Percentiles rank a stretch among this genome's conserved stretches.
Evolutionary conservation across 2,329 filamentous ascomycete genomes (phyloP).

Genomic region (Colletotrichum graminicola): DNA sequence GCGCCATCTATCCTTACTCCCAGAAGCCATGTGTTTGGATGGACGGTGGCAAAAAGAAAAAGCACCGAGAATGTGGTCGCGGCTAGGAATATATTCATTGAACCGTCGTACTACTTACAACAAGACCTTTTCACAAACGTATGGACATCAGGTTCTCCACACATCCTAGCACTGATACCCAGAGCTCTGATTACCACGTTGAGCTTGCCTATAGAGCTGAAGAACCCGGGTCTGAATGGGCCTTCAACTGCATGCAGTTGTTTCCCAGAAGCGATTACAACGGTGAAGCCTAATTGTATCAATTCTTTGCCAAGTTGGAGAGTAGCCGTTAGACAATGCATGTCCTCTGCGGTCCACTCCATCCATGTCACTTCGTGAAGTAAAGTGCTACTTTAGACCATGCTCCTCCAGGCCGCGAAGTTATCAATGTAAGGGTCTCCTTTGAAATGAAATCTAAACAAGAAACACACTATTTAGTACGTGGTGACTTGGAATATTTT

Average conservation of each 20-base stretch:
- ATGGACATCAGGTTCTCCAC: conserved; percentile 30
- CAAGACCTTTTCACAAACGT: conserved; percentile 15
- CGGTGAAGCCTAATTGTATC: conserved; percentile 23
- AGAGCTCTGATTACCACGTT: conserved; percentile 22
- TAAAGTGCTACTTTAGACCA: too few species aligned
- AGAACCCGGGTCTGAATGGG: conserved; percentile 13
- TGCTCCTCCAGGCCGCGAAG: too few species aligned
- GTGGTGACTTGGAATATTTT: conserved; percentile 8
- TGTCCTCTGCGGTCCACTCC: too few species aligned
- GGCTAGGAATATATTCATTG: neutral
- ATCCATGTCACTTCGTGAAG: too few species aligned
- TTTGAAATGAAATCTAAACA: neutral
- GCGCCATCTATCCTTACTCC: neutral
- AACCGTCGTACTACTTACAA: neutral
- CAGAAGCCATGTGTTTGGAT: neutral
- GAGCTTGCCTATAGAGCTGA: conserved; percentile 20
- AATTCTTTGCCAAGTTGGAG: neutral
- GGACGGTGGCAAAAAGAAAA: neutral
- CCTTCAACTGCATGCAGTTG: conserved; percentile 23
- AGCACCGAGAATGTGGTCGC: neutral
- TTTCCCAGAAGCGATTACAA: conserved; percentile 25
- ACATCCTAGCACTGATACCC: conserved; percentile 1
- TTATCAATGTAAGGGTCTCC: neutral
- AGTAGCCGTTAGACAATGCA: too few species aligned
- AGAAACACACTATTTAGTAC: too few species aligned